A percentile compares a stretch with the other conserved stretches of the same genome.
These are phyloP conservation scores for Cryphonectria parasitica DNA, from an alignment of 2,329 filamentous ascomycete species.

Conservation along the genomic window DNA sequence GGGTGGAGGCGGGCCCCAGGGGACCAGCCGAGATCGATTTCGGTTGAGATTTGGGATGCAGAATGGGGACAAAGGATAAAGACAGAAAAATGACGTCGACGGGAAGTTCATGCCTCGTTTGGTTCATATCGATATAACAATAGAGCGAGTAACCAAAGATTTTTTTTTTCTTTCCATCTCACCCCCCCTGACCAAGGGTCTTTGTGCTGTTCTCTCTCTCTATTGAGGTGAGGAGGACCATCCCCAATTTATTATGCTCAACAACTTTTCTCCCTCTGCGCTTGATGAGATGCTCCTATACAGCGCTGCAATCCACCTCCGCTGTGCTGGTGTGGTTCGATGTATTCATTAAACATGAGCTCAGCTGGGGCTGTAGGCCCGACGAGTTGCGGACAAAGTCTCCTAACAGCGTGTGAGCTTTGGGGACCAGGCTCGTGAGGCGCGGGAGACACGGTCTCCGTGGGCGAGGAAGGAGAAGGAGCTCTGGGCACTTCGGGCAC, in stretches of 20 bases:
- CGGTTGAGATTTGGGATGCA: background rate
- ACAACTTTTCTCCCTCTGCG: background rate
- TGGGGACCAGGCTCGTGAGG: background rate
- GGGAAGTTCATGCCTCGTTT: constrained; percentile 24
- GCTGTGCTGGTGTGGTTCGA: too few species aligned
- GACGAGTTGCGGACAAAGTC: background rate
- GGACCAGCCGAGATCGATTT: constrained; percentile 11
- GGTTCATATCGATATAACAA: constrained; percentile 24
- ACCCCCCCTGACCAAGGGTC: too few species aligned
- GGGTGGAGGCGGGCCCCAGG: background rate
- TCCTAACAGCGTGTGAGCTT: background rate
- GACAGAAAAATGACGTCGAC: constrained; percentile 7
- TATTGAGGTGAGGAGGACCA: too few species aligned
- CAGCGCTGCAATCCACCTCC: too few species aligned
- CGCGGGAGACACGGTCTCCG: constrained; percentile 1
- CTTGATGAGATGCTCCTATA: too few species aligned
- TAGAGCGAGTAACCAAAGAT: background rate
- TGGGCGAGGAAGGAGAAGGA: constrained; percentile 14
- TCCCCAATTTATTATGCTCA: background rate
- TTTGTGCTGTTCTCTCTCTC: background rate
- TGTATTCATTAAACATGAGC: background rate
- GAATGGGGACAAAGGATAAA: background rate
- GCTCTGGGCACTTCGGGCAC: constrained; percentile 25
- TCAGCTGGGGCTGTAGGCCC: background rate
- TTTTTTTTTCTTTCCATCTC: background rate